Evolutionary conservation across 2,329 filamentous ascomycete genomes (phyloP), one percentile per base, ranked within the genome.

Genomic region (Chaetomium sp.): DNA sequence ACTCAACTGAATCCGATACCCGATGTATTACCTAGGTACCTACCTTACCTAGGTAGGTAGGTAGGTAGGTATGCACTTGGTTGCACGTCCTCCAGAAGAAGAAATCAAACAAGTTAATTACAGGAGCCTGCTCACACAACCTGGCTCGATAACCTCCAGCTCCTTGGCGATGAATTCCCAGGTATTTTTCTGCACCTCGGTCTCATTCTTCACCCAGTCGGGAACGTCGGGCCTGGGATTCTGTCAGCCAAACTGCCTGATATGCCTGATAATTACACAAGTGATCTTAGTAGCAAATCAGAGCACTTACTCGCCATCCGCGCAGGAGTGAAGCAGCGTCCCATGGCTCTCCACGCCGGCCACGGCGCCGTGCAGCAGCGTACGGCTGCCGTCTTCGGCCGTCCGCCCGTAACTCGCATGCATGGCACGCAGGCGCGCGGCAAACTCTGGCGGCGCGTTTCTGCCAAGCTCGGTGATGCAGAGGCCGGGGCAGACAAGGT

Each of bases 371-470:
- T 66, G 56, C 0, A 72, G 63, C 4, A 72, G 58, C 1, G 64
- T 64, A 1, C 70, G 65, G 36, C 68, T 69, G 0, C 79, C 79
- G 45, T 74, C 72, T 59, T 80, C 79, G 0, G 73, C 69, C 0
- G 70, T 70, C 0, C 76, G 69, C 0, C 72, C 77, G 14, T 75
- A 46, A 12, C 72, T 27, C 6, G 37, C 53, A 4, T 63, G 59
- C 27, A 65, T 51, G 1, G 56, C 19, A 3, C 34, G 19, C 7
- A 56, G n/a, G 1, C 42, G 34, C 2, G 49, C 37, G 11, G 32
- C 11, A 7, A 55, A 41, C 5, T 53, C 42, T 12, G 11, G 44
- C 5, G 54, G 48, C 2, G 42, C 33, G 32, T 55, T 41, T 10
- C 62, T 36, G 27, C 45, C 35, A 2, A 61, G 54, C 12, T 54